Base-by-base conservation (phyloP, 345 rosid genomes). In the Rhodamnia argentea region DNA sequence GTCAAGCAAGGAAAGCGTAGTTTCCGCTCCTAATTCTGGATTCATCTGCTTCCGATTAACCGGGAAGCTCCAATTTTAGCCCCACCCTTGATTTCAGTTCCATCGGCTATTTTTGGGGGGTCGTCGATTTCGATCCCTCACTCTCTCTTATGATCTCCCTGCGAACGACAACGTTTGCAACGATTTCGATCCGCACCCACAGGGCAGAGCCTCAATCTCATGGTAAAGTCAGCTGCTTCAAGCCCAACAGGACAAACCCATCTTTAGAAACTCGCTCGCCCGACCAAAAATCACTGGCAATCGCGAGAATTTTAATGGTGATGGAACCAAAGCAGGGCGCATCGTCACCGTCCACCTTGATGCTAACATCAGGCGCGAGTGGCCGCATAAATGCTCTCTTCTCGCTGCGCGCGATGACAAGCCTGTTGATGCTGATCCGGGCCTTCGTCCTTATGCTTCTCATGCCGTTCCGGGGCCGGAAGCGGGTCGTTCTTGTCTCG, bases 301-400 rank as follows among this genome's bases (percentile, higher is more conserved):
- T 86, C n/a, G 47, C 82, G 56, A 16, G 82, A 29, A 32, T 52
- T 32, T 29, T n/a, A 64, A 89, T 92, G 96, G 88, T 89, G 75
- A 89, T 90, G 87, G 92, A 90, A n/a, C 82, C 86, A 42, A 86
- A 55, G 24, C 83, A 84, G 83, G 85, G 91, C 24, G 70, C 70
- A n/a, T 81, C 84, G 10, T 47, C 93, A 40, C 27, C 95, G 26
- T 84, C 94, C 82, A 84, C 93, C 14, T 87, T 92, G 89, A 94
- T 96, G 83, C 74, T 96, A 15, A 96, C 98, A 0, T 97, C 98
- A 18, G 98, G 98, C 15, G 98, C 98, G 1, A 96, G 98, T 88
- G 98, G 96, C 23, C 92, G 97, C 6, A 89, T 96, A 20, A 91
- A 89, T 84, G 96, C 94, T 10, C 90, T 96, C 86, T 93, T 97